Evolutionary conservation across 208 protist genomes (phyloP).

Genomic region (Leishmania major): DNA sequence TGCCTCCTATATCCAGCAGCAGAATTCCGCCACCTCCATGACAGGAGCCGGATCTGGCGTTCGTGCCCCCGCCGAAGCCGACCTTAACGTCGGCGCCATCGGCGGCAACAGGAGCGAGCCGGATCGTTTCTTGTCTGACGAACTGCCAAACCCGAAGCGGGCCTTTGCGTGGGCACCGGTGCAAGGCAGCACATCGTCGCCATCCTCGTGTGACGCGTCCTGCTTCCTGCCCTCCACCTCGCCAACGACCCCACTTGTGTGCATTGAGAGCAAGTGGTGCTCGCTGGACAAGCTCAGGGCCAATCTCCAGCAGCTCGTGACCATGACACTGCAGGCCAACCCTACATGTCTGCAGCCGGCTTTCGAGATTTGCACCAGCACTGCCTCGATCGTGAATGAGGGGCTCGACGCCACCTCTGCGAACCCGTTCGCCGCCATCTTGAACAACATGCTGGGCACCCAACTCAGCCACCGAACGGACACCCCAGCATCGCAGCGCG

Average conservation of each 20-base stretch:
- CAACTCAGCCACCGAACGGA: constrained; percentile 23
- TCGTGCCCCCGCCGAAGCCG: not conserved
- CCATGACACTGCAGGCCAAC: constrained; percentile 37
- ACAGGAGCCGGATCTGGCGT: not conserved
- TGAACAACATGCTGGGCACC: constrained; percentile 36
- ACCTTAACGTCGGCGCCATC: not conserved
- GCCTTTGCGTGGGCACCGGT: constrained; percentile 46
- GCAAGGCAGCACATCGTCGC: constrained; percentile 13
- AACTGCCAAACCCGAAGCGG: constrained; percentile 39
- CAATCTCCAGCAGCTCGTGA: constrained; percentile 27
- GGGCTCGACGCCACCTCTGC: constrained; percentile 1
- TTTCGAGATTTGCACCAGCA: constrained; percentile 32
- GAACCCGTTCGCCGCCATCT: constrained; percentile 40
- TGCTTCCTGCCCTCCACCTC: constrained; percentile 3
- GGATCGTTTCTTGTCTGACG: constrained; percentile 38
- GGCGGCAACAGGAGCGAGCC: not conserved
- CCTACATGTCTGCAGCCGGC: constrained; percentile 45
- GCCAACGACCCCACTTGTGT: not conserved
- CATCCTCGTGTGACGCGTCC: constrained; percentile 10
- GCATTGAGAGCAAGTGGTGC: constrained; percentile 29
- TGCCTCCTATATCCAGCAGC: constrained; percentile 19
- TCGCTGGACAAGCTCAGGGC: constrained; percentile 12
- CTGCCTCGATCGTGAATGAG: constrained; percentile 10
- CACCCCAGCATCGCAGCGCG: constrained; percentile 7
- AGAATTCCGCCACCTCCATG: not conserved